Evolutionary conservation across 1,284 basidiomycete genomes (phyloP), one percentile per base, ranked within the genome.

Genomic region (Leccinum subatratum): DNA sequence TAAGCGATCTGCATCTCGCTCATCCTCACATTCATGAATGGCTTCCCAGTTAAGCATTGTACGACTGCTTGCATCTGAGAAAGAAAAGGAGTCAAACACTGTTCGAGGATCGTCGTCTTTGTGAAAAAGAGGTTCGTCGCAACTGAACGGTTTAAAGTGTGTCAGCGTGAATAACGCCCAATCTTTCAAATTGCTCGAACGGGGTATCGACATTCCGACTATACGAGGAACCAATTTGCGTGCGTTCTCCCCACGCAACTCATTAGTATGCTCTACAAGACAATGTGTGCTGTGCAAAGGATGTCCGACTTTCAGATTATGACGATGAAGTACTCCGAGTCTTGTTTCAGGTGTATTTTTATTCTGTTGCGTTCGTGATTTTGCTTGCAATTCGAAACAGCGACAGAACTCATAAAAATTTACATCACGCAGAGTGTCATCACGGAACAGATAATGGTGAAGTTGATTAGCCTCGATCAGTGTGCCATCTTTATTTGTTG

Each of bases 131-230:
- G 58, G 37, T 2, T 4, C 1, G 25, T 63, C 56, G 18, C 28
- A 42, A 39, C 62, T 64, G 18, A 75, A 77, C 0, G 77, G 73
- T 16, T 74, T 72, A 59, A 77, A 77, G 51, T 75, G 75, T 1
- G 59, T 63, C 2, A 77, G 30, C 6, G 61, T 61, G 57, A 77
- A 77, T 1, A 72, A 3, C 1, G 61, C 3, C 68, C 72, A 76
- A 57, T 16, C 51, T 22, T 20, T 22, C n/a, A 11, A 11, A n/a
- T 54, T n/a, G 18, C 11, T 54, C 7, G 51, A 54, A 54, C 51
- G 51, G 8, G 51, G 51, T 18, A 54, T 18, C 7, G 51, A 54
- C 18, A 22, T 54, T 22, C 51, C 51, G 8, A 54, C 20, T 20
- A 54, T 22, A 20, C 51, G 51, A 20, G 51, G 51, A 20, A 54